Conservation (phyloP, 768 basidiomycete species). For the Mycena polygramma region DNA sequence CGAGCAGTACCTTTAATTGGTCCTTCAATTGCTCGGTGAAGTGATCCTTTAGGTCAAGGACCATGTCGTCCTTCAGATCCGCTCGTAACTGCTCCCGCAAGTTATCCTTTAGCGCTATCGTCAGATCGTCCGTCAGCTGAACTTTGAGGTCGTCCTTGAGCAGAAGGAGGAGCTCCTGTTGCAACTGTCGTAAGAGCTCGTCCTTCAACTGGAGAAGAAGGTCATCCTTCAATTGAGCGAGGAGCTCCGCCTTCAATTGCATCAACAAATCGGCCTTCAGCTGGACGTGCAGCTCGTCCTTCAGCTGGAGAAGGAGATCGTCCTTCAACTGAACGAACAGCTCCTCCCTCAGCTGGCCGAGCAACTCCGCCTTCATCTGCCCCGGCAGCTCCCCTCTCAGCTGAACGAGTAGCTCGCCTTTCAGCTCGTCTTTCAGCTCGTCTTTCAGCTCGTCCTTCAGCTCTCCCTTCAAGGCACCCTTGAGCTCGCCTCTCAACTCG, state of each 20-base stretch:
- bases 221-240: slow-evolving; percentile 25
- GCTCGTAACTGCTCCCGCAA: slow-evolving; percentile 33
- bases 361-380: slow-evolving; percentile 24
- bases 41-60: slow-evolving; percentile 32
- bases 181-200: slow-evolving; percentile 24
- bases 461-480: slow-evolving; percentile 17
- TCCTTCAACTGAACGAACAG: slow-evolving; percentile 30
- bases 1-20: slow-evolving; percentile 29
- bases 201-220: slow-evolving; percentile 34
- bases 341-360: slow-evolving; percentile 28
- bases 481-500: slow-evolving; percentile 15
- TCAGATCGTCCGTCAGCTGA: slow-evolving; percentile 32
- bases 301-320: slow-evolving; percentile 28
- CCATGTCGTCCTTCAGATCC: slow-evolving; percentile 36
- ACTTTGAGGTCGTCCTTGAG: slow-evolving; percentile 32
- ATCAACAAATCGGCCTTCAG: slow-evolving; percentile 23
- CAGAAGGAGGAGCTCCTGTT: slow-evolving; percentile 18
- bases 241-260: slow-evolving; percentile 29
- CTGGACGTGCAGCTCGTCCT: slow-evolving; percentile 25
- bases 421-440: slow-evolving; percentile 25
- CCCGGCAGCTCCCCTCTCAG: slow-evolving; percentile 29
- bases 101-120: slow-evolving; percentile 21
- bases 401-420: slow-evolving; percentile 15
- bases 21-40: slow-evolving; percentile 34
- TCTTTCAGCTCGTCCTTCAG: slow-evolving; percentile 24